Percentiles rank a stretch among this genome's conserved stretches.
Evolutionary conservation across 2,329 filamentous ascomycete genomes (phyloP).

Genomic region (Xylariomycetidae sp.): DNA sequence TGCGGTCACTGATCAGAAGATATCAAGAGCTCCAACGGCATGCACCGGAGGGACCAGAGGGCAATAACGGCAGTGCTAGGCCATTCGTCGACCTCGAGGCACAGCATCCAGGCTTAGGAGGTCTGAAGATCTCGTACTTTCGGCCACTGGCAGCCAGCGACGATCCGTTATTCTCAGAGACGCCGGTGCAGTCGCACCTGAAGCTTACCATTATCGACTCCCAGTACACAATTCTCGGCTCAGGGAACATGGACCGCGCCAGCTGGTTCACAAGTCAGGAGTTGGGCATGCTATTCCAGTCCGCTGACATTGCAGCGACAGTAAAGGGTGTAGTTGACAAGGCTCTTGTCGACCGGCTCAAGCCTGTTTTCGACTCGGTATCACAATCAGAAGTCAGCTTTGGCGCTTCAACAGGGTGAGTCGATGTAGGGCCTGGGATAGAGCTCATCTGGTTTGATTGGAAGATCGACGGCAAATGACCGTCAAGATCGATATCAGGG

Average conservation of each 20-base stretch:
- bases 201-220: conserved; percentile 72
- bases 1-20: conserved; percentile 51
- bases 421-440: too few species aligned
- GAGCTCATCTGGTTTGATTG: too few species aligned
- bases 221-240: conserved; percentile 63
- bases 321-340: conserved; percentile 13
- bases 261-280: conserved; percentile 88
- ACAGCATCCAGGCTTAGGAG: conserved; percentile 36
- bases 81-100: conserved; percentile 35
- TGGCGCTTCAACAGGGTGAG: too few species aligned
- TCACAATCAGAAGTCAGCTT: too few species aligned
- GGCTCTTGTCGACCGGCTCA: too few species aligned
- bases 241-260: conserved; percentile 77
- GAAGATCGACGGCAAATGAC: too few species aligned
- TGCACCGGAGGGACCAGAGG: conserved; percentile 12
- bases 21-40: conserved; percentile 35
- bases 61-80: conserved; percentile 9
- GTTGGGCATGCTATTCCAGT: conserved; percentile 58
- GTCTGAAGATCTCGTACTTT: conserved; percentile 55
- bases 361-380: too few species aligned
- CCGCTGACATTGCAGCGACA: conserved; percentile 23
- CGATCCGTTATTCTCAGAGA: conserved; percentile 27
- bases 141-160: conserved; percentile 21
- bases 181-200: conserved; percentile 69
- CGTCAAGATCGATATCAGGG: too few species aligned